Evolutionary conservation across 2,329 filamentous ascomycete species (phyloP).

Genomic region (Ophiostoma angusticollis): DNA sequence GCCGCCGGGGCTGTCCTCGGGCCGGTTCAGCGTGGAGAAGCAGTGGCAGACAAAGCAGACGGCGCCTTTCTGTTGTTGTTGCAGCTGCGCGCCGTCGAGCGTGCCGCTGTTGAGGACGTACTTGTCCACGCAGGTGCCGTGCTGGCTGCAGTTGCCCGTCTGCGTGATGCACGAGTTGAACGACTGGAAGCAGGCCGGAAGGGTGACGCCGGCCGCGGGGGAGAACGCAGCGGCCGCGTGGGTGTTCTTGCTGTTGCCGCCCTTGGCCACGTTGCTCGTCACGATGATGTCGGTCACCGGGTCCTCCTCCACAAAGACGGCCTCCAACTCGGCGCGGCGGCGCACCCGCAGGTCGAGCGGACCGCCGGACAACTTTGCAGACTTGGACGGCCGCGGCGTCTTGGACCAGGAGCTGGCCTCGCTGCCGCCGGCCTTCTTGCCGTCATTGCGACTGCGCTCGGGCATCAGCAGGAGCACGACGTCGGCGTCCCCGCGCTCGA

Average conservation of each 20-base stretch:
- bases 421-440: too few relatives aligned
- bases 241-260: conserved; percentile 2
- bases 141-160: conserved; percentile 71
- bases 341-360: too few relatives aligned
- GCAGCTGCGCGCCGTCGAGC: conserved; percentile 20
- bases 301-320: too few relatives aligned
- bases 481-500: conserved; percentile 38
- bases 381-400: conserved; percentile 18
- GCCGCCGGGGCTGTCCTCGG: conserved; percentile 23
- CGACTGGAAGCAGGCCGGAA: conserved; percentile 65
- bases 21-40: conserved; percentile 35
- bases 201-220: conserved; percentile 21
- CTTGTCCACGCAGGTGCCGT: conserved; percentile 63
- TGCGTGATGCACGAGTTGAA: conserved; percentile 52
- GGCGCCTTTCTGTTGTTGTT: conserved; percentile 6
- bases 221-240: conserved; percentile 14
- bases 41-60: conserved; percentile 72
- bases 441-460: conserved; percentile 26
- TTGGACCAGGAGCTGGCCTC: conserved; percentile 28
- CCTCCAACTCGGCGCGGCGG: too few relatives aligned
- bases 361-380: too few relatives aligned
- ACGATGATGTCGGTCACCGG: too few relatives aligned
- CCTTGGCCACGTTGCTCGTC: too few relatives aligned
- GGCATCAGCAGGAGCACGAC: conserved; percentile 44
- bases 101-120: conserved; percentile 34